Base-by-base conservation (phyloP, 2,329 filamentous ascomycete genomes). In the Epicoccum sorghinum region DNA sequence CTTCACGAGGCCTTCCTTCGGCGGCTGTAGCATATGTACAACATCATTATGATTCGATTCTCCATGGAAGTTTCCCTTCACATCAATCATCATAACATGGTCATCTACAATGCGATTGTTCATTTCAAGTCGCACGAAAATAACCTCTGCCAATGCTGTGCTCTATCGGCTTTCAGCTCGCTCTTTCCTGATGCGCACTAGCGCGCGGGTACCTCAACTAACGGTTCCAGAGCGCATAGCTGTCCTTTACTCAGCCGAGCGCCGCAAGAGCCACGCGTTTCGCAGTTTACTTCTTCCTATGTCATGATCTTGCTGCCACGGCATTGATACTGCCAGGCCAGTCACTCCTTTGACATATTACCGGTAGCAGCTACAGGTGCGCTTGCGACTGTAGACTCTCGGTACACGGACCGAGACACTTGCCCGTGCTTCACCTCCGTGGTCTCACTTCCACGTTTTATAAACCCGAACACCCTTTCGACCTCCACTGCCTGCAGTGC, bases 191-290 rank as follows among this genome's bases (percentile, higher is more conserved):
- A 57, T 51, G 18, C 55, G 60, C 57, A 39, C 37, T 57, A 50
- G 53, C 56, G 54, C 51, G 55, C 27, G 43, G 50, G 58, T 64
- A 43, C 43, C 55, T 51, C 43, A 14, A 48, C 55, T 66, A 62
- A 61, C 58, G 18, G 61, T 38, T 42, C 52, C 56, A 52, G 55
- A 67, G 64, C 61, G 64, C 64, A 67, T 66, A 69, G 63, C 57
- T 71, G 67, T 69, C 68, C 68, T 69, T 65, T 68, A 66, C 58
- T 60, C 62, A 66, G 66, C 66, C 68, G 59, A 64, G 47, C 56
- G 57, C 54, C 60, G 58, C 60, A 66, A 60, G 53, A 46, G 43
- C 61, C 47, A 65, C 65, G 60, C 60, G 54, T 53, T 61, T 59
- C 55, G 59, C 50, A 41, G 51, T 57, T 60, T 53, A 51, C 57